Evolutionary conservation across 1,284 basidiomycete genomes (phyloP).

Genomic region (Tausonia pullulans): DNA sequence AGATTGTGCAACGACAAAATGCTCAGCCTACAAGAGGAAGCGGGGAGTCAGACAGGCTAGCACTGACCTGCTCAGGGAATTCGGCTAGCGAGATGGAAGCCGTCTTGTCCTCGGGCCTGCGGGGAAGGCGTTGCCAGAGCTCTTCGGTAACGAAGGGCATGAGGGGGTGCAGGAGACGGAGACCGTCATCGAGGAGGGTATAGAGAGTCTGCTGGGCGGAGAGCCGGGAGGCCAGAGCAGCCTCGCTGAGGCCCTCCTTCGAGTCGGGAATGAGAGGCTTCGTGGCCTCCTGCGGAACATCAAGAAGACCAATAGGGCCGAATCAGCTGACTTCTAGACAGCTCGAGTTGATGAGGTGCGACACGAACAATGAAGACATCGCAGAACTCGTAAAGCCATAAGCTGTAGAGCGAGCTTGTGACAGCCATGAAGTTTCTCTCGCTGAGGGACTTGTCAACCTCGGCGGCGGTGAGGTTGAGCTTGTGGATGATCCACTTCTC

Average conservation of each 20-base stretch:
- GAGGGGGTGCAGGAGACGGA: slow-evolving; percentile 88
- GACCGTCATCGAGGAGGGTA: slow-evolving; percentile 81
- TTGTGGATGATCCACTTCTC: slow-evolving; percentile 96
- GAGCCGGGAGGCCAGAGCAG: slow-evolving; percentile 42
- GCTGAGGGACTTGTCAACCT: slow-evolving; percentile 64
- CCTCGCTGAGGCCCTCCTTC: slow-evolving; percentile 21
- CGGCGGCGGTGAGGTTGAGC: slow-evolving; percentile 66
- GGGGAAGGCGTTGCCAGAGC: slow-evolving; percentile 89
- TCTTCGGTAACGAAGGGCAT: slow-evolving; percentile 99
- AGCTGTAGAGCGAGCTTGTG: slow-evolving; percentile 75
- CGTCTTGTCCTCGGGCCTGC: slow-evolving; percentile 66
- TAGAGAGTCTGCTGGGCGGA: slow-evolving; percentile 96
- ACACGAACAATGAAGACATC: slow-evolving; percentile 85
- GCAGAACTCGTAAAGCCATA: slow-evolving; percentile 97
- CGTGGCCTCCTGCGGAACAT: slow-evolving; percentile 67
- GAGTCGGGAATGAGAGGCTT: slow-evolving; percentile 86
- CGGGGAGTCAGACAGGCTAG: slow-evolving; percentile 14
- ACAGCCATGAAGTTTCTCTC: slow-evolving; percentile 89
- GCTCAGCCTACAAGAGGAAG: slow-evolving; percentile 17
- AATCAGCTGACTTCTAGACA: not conserved
- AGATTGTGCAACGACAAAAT: not conserved
- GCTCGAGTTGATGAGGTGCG: not conserved
- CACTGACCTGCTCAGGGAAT: slow-evolving; percentile 66
- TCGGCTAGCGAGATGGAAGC: slow-evolving; percentile 79
- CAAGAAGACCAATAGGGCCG: not conserved